Percentiles rank a stretch among this genome's conserved stretches.
phyloP scores from a whole-genome alignment of 202 grass and related monocot genomes.

The Setaria viridis region DNA sequence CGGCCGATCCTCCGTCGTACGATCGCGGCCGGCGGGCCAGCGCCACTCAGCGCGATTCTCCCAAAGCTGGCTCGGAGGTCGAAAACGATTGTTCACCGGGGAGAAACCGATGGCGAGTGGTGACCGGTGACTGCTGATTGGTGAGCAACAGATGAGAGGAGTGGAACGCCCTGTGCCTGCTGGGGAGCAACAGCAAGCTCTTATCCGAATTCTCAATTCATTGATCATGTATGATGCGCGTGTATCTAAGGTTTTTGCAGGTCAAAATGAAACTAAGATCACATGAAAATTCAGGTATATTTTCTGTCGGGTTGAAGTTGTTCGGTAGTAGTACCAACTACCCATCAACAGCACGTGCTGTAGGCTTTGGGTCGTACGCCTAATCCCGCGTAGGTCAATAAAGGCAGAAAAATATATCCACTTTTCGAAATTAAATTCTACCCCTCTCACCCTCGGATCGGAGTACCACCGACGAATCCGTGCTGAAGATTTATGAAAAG shows the following conservation, averaged over 20 bases:
- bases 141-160: background rate
- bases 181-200: background rate
- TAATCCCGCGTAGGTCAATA: background rate
- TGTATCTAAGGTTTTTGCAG: background rate
- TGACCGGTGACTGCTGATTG: background rate
- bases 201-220: background rate
- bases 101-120: background rate
- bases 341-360: background rate
- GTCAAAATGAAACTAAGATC: background rate
- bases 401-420: background rate
- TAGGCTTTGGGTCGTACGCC: background rate
- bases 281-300: background rate
- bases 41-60: background rate
- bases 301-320: background rate
- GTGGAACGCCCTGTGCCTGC: background rate
- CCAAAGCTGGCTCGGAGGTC: slow-evolving; percentile 3
- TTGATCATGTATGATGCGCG: background rate
- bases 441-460: background rate
- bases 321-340: background rate
- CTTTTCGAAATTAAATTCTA: background rate
- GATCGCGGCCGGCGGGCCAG: slow-evolving; percentile 32
- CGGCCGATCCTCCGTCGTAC: slow-evolving; percentile 26
- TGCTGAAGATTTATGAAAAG: background rate
- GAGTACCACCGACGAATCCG: background rate
- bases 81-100: slow-evolving; percentile 13